Percentiles rank a stretch among this genome's conserved stretches.
phyloP scores from a whole-genome alignment of 306 rosid species.

The Parietaria judaica region DNA sequence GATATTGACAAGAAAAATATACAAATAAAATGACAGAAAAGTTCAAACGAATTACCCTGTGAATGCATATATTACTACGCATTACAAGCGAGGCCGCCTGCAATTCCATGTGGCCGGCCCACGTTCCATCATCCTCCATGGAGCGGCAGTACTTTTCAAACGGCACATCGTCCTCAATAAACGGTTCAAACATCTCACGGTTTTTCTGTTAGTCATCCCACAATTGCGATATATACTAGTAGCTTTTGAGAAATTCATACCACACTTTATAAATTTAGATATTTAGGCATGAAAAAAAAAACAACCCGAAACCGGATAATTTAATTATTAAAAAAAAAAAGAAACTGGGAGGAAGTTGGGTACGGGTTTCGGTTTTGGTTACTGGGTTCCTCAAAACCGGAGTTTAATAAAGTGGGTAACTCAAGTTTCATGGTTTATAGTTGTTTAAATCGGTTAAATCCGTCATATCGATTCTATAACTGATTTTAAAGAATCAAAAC shows the following conservation, averaged over 20 bases:
- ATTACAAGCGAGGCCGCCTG: slow-evolving; percentile 89
- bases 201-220: slow-evolving; percentile 46
- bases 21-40: not conserved
- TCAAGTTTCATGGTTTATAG: too few relatives aligned
- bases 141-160: slow-evolving; percentile 65
- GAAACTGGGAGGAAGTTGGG: too few relatives aligned
- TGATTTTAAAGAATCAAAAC: too few relatives aligned
- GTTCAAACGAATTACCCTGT: slow-evolving; percentile 40
- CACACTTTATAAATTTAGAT: too few relatives aligned
- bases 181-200: slow-evolving; percentile 72
- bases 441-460: too few relatives aligned
- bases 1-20: slow-evolving; percentile 8
- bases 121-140: slow-evolving; percentile 76
- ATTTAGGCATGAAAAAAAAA: too few relatives aligned
- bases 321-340: too few relatives aligned
- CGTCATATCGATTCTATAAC: too few relatives aligned
- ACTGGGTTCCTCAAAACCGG: too few relatives aligned
- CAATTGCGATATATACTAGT: slow-evolving; percentile 22
- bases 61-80: slow-evolving; percentile 69
- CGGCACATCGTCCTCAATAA: slow-evolving; percentile 81
- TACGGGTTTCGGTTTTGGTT: too few relatives aligned
- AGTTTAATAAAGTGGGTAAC: too few relatives aligned
- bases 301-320: too few relatives aligned
- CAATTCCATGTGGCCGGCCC: slow-evolving; percentile 91
- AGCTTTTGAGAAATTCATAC: slow-evolving; percentile 5